Evolutionary conservation across 1,139 yeast genomes (phyloP).

Genomic region (Tardiomyces digboiensis): DNA sequence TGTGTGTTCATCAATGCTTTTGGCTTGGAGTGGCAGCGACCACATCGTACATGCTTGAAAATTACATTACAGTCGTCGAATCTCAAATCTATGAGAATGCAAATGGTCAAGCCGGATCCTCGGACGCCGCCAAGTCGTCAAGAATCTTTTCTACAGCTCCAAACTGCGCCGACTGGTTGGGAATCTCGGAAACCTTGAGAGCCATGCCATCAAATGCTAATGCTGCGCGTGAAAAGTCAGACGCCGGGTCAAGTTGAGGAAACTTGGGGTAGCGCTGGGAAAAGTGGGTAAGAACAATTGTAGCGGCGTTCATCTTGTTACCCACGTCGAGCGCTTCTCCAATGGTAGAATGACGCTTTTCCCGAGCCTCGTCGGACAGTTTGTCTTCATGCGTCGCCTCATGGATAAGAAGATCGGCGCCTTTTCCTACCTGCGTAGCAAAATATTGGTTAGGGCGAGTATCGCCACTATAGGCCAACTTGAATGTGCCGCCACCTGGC

Average conservation of each 20-base stretch:
- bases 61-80: no score
- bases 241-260: conserved; percentile 34
- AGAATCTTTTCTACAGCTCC: conserved; percentile 2
- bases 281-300: conserved; percentile 78
- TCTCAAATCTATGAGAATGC: no score
- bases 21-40: no score
- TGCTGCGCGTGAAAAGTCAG: conserved; percentile 20
- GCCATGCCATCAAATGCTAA: conserved; percentile 60
- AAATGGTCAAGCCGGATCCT: no score
- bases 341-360: conserved; percentile 84
- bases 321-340: conserved; percentile 76
- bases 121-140: not conserved
- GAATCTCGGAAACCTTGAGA: conserved; percentile 34
- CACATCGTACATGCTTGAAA: no score
- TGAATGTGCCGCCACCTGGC: conserved; percentile 35
- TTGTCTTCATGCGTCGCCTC: conserved; percentile 89
- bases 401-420: conserved; percentile 76
- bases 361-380: conserved; percentile 67
- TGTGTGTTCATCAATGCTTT: no score
- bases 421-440: conserved; percentile 47
- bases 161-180: conserved; percentile 20
- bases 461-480: conserved; percentile 88
- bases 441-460: conserved; percentile 74
- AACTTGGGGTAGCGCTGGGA: conserved; percentile 79
- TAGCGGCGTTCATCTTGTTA: conserved; percentile 59